These are phyloP conservation scores for Aplosporella prunicola DNA, from an alignment of 2,329 filamentous ascomycete genomes.

Conservation along the genomic window DNA sequence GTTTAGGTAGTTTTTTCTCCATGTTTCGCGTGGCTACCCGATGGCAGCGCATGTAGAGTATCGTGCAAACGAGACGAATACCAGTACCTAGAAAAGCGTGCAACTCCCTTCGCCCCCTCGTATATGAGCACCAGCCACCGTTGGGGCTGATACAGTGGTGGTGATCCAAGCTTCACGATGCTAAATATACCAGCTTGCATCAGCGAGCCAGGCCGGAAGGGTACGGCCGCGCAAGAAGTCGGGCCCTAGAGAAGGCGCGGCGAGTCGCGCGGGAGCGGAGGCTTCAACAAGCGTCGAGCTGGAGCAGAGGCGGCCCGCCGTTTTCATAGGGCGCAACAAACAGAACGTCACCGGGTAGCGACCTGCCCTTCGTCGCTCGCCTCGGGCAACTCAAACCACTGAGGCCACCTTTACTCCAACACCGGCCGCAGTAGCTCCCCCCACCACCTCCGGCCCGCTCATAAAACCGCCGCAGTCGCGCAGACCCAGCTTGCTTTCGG, in stretches of 20 bases:
- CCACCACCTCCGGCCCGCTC: background rate
- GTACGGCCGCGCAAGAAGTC: background rate
- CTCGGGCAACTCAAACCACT: constrained; percentile 1
- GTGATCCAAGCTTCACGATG: too few relatives aligned
- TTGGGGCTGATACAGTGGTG: too few relatives aligned
- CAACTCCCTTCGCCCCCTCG: too few relatives aligned
- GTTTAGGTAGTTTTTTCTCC: too few relatives aligned
- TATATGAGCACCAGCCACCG: too few relatives aligned
- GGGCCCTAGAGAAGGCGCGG: background rate
- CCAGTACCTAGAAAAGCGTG: too few relatives aligned
- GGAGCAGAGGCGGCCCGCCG: background rate
- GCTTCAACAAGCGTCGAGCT: constrained; percentile 5
- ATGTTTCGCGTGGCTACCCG: too few relatives aligned
- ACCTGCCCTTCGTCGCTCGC: background rate
- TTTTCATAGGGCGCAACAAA: background rate
- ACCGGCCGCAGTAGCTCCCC: constrained; percentile 6
- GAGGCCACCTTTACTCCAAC: constrained; percentile 1
- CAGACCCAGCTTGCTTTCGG: background rate
- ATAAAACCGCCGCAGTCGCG: constrained; percentile 13
- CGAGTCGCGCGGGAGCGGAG: background rate
- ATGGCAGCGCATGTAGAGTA: too few relatives aligned
- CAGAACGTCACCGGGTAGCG: too few relatives aligned
- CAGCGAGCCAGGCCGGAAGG: constrained; percentile 2
- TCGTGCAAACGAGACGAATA: too few relatives aligned
- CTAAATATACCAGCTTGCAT: constrained; percentile 7